Base-by-base conservation (phyloP, 306 rosid genomes). In the Inga laurina region DNA sequence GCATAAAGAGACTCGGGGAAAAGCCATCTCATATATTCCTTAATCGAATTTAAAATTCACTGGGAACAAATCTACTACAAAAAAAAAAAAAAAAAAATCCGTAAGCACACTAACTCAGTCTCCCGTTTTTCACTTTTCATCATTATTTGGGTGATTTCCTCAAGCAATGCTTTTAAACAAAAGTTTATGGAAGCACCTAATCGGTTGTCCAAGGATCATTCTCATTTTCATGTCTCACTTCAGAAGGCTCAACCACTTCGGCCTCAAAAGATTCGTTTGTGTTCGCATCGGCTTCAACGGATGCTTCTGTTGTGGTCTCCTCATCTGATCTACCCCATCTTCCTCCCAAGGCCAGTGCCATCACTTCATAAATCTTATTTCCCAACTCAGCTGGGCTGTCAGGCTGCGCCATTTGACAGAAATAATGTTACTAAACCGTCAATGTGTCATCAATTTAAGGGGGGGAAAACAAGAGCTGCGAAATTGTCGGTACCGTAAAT, bases 341-440 rank as follows among this genome's bases (percentile, higher is more conserved):
- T 79, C 99, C 99, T 76, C 99, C 99, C 8, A 97, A 85, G 67
- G 99, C 99, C 90, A 97, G 80, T 12, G 97, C 89, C 97, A 97
- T 97, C 98, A 97, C 92, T 88, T 93, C 99, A 39, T 97, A 97
- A 37, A 94, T 94, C 87, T 97, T 97, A 81, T 78, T 90, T 80
- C 99, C 98, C 89, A 94, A 82, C 82, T 96, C 99, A 0, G 97
- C 98, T 10, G 99, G 99, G 89, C 99, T 96, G 81, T 96, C 99
- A 5, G 99, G 98, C 99, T 96, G 97, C 87, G 77, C 54, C 18
- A 59, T 76, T 76, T 43, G 18, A 57, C 39, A 77, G 39, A 35
- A 72, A 16, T 24, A 70, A 51, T 82, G 68, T 66, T 62, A 74
- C 73, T 67, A 41, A 79, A 46, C 75, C 41, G 27, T 24, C 51